These are phyloP conservation scores for Dovyalis caffra DNA, from an alignment of 345 rosid species.

Conservation along the genomic window DNA sequence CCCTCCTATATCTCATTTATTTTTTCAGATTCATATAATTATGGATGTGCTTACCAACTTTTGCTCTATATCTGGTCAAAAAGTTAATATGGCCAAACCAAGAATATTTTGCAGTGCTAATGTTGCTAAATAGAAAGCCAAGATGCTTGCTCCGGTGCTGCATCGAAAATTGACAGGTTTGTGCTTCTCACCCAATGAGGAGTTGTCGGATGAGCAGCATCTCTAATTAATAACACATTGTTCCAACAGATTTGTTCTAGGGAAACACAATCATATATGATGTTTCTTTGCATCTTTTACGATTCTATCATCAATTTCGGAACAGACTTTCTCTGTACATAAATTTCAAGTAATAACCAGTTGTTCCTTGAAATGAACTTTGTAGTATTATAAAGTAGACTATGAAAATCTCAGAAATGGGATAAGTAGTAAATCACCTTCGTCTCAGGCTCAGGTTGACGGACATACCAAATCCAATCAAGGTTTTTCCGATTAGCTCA, in stretches of 20 bases:
- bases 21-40: no score
- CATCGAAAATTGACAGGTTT: no score
- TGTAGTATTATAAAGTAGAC: not conserved
- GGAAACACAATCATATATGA: conserved; percentile 70
- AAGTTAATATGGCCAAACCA: no score
- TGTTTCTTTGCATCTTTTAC: conserved; percentile 62
- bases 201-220: conserved; percentile 78
- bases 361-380: not conserved
- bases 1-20: no score
- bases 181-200: no score
- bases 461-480: conserved; percentile 75
- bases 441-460: conserved; percentile 63
- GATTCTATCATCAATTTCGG: no score
- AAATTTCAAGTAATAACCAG: not conserved
- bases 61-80: no score
- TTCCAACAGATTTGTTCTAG: conserved; percentile 48
- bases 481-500: conserved; percentile 54
- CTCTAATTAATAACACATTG: conserved; percentile 60
- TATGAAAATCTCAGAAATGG: not conserved
- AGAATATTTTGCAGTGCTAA: no score
- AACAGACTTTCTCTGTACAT: conserved; percentile 12
- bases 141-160: no score
- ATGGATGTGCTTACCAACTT: no score
- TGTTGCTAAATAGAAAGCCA: no score
- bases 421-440: conserved; percentile 37